Conservation (phyloP, 2,329 filamentous ascomycete species). For the Chalaropsis ovoidea region DNA sequence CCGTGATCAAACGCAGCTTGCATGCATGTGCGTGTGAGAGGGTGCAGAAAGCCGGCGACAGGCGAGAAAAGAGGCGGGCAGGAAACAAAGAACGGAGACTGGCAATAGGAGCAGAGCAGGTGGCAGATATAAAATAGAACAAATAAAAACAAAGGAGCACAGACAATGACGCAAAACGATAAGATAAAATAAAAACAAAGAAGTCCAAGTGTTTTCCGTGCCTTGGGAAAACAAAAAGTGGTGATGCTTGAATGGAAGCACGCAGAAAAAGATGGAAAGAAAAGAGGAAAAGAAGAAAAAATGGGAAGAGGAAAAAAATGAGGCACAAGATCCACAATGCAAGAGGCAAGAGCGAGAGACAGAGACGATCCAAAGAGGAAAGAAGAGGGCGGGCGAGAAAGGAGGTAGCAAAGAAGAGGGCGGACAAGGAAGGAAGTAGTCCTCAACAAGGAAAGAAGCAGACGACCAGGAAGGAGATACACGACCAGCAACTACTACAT, state of each 20-base stretch:
- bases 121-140: slow-evolving; percentile 16
- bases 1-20: neutral
- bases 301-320: neutral
- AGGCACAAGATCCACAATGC: neutral
- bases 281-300: neutral
- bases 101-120: neutral
- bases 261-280: neutral
- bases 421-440: neutral
- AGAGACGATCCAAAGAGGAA: neutral
- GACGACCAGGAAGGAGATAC: neutral
- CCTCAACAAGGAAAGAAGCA: neutral
- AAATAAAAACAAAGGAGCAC: slow-evolving; percentile 6
- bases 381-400: neutral
- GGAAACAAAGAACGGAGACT: neutral
- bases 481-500: slow-evolving; percentile 1
- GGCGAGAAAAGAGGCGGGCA: neutral
- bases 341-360: neutral
- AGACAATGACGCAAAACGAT: slow-evolving; percentile 7
- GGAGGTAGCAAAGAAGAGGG: neutral
- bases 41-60: neutral
- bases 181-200: slow-evolving; percentile 2
- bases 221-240: neutral
- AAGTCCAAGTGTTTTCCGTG: slow-evolving; percentile 5
- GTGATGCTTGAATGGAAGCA: neutral
- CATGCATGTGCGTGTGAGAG: neutral